phyloP scores from a whole-genome alignment of 345 rosid species.

The Arabidopsis arenosa region DNA sequence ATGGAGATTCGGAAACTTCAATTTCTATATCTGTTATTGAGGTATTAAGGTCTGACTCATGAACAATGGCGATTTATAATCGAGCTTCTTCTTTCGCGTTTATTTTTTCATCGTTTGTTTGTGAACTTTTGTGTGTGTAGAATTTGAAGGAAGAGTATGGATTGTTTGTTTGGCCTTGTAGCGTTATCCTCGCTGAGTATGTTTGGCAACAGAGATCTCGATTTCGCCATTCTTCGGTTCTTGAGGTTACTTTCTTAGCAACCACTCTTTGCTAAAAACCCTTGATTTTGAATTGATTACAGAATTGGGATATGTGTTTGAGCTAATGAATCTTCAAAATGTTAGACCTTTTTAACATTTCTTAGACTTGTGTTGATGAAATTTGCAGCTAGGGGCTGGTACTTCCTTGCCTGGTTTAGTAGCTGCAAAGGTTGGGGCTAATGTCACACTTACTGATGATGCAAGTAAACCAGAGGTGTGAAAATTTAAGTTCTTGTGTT shows the following conservation, averaged over 20 bases:
- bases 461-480: constrained; percentile 53
- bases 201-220: constrained; percentile 85
- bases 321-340: not conserved
- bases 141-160: constrained; percentile 93
- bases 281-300: constrained; percentile 1
- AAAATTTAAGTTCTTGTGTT: not conserved
- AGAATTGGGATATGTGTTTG: not conserved
- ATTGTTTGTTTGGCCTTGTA: constrained; percentile 88
- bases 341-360: not conserved
- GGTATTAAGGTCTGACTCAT: constrained; percentile 48
- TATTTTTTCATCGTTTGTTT: not conserved
- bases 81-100: not conserved
- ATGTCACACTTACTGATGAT: constrained; percentile 67
- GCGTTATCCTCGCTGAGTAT: constrained; percentile 83
- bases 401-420: constrained; percentile 52
- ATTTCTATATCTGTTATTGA: constrained; percentile 71
- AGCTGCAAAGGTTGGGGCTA: constrained; percentile 82
- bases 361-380: constrained; percentile 19
- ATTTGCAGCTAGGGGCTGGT: constrained; percentile 81
- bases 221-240: constrained; percentile 49
- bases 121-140: constrained; percentile 42
- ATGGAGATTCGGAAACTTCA: constrained; percentile 47
- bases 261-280: not conserved
- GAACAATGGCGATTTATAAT: not conserved
- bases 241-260: constrained; percentile 57